These are phyloP conservation scores for Cordyceps pruinosa DNA, from an alignment of 2,329 filamentous ascomycete genomes.

Conservation along the genomic window DNA sequence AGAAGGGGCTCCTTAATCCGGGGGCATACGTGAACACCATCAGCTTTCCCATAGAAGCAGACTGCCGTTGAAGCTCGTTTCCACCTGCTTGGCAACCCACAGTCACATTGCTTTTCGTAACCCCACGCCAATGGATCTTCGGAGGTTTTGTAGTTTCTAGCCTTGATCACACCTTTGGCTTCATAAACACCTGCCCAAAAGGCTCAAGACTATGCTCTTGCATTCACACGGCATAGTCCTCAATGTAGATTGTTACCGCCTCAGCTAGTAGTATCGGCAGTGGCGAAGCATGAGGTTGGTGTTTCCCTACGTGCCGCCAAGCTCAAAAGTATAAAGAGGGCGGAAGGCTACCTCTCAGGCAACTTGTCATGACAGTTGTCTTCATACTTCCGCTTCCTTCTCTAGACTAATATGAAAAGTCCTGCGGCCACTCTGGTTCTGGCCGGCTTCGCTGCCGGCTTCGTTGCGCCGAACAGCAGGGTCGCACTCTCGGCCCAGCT, in stretches of 20 bases:
- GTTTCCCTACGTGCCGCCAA: background rate
- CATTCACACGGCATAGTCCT: background rate
- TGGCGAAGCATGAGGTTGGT: background rate
- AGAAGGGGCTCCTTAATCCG: background rate
- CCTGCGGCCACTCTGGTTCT: constrained; percentile 2
- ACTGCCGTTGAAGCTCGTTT: background rate
- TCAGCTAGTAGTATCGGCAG: background rate
- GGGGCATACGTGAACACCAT: background rate
- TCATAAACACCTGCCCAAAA: background rate
- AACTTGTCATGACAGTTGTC: background rate
- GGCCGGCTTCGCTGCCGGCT: background rate
- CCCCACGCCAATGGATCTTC: background rate
- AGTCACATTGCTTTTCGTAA: background rate
- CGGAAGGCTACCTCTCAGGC: background rate
- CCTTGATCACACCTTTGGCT: background rate
- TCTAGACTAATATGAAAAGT: constrained; percentile 4
- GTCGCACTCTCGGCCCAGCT: background rate
- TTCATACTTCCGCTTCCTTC: no score
- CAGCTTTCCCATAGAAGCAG: background rate
- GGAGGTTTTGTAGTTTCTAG: background rate
- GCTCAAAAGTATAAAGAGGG: background rate
- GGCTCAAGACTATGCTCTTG: background rate
- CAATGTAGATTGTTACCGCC: background rate
- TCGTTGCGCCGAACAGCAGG: background rate
- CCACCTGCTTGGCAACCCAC: background rate